Evolutionary conservation across 352 stramenopile genomes (phyloP), one percentile per base, ranked within the genome.

Genomic region (Globisporangium parvum): DNA sequence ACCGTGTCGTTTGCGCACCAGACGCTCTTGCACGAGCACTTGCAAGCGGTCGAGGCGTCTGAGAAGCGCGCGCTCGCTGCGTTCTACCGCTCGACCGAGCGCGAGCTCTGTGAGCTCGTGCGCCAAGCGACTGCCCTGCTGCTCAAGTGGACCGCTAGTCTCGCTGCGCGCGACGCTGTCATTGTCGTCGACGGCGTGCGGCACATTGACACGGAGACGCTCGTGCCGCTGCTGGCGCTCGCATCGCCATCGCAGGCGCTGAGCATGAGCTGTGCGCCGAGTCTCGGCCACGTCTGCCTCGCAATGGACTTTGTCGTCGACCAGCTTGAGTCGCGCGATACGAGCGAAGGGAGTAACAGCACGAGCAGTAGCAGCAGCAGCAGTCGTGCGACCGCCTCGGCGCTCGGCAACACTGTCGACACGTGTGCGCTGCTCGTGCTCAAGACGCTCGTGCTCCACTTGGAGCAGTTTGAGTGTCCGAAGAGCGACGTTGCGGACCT

Each of bases 271-370:
- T 75, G 75, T 39, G 69, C 69, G 40, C 72, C 70, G 4, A 67
- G 76, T 26, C 48, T 89, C 14, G 78, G 78, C 26, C 78, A 89
- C 35, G 52, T 89, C 14, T 76, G 63, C 47, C 52, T 84, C 17
- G 74, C 74, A n/a, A 89, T 89, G 70, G 67, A 86, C 46, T 89
- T 75, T 48, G 65, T 75, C 20, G 62, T 89, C 24, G 69, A 77
- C 53, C 62, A 83, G 45, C 57, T 87, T n/a, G n/a, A 53, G 65
- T 41, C 26, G 39, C 33, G 63, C 8, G 28, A 21, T 3, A 53
- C 51, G 11, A 47, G 59, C 8, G 21, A 58, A n/a, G n/a, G n/a
- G n/a, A n/a, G n/a, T n/a, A n/a, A n/a, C n/a, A n/a, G n/a, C n/a
- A n/a, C n/a, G n/a, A n/a, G n/a, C n/a, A n/a, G n/a, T n/a, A n/a